phyloP scores from a whole-genome alignment of 805 yeast genomes.

The Blastobotrys muscicola region DNA sequence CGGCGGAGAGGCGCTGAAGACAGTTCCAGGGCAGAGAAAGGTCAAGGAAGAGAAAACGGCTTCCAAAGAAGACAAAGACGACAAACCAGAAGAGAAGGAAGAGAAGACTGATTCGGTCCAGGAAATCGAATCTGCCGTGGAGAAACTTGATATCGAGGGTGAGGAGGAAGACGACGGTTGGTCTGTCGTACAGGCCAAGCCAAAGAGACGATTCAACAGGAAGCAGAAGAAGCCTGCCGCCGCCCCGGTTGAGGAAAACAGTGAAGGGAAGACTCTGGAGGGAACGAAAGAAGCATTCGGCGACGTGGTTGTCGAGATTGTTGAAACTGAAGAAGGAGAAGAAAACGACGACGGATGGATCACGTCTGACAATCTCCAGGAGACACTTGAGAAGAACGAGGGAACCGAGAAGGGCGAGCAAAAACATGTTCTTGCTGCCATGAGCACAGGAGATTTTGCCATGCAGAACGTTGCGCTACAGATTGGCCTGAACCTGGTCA shows the following conservation, averaged over 20 bases:
- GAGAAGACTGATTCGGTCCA: neutral
- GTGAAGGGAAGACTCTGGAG: conserved; percentile 2
- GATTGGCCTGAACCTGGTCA: conserved; percentile 79
- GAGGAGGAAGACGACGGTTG: conserved; percentile 7
- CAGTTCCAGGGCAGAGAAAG: conserved; percentile 54
- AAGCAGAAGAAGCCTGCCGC: conserved; percentile 2
- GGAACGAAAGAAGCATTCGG: neutral
- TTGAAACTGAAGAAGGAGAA: conserved; percentile 30
- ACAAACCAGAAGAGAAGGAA: conserved; percentile 4
- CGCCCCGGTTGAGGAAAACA: conserved; percentile 4
- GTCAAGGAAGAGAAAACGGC: conserved; percentile 9
- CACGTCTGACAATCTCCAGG: conserved; percentile 73
- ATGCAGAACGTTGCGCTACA: conserved; percentile 93
- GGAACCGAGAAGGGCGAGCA: conserved; percentile 37
- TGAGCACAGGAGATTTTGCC: conserved; percentile 95
- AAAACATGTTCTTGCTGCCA: conserved; percentile 54
- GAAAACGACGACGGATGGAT: conserved; percentile 92
- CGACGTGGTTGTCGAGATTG: neutral
- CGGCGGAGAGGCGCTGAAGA: conserved; percentile 63
- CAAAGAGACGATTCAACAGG: neutral
- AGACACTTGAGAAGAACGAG: conserved; percentile 58
- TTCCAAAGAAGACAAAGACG: neutral
- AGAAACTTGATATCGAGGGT: neutral
- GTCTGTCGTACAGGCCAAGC: conserved; percentile 7
- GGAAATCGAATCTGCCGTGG: neutral